Conservation (phyloP, 1,284 basidiomycete species). For the Marasmius sp. region DNA sequence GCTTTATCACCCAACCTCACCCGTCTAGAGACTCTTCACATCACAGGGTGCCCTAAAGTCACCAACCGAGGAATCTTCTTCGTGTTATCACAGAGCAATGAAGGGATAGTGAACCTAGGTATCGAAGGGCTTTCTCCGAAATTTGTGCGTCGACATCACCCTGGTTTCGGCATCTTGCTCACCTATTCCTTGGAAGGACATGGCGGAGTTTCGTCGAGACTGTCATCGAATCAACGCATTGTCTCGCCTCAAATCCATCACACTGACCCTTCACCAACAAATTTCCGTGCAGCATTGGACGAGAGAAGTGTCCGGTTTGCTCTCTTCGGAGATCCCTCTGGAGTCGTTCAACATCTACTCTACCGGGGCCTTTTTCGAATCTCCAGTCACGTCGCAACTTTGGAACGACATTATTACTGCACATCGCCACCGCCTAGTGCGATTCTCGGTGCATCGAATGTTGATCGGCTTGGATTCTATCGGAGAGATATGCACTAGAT, state of each 20-base stretch:
- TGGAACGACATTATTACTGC: constrained; percentile 46
- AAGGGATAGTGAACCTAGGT: constrained; percentile 51
- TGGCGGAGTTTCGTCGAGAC: constrained; percentile 41
- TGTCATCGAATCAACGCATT: constrained; percentile 39
- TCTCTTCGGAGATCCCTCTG: constrained; percentile 45
- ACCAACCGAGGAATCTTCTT: constrained; percentile 58
- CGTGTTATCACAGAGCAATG: constrained; percentile 40
- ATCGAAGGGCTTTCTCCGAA: constrained; percentile 61
- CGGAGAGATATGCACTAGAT: constrained; percentile 52
- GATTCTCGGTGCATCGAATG: constrained; percentile 66
- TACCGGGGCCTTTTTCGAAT: constrained; percentile 39
- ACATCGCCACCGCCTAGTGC: constrained; percentile 51
- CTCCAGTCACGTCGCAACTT: constrained; percentile 43
- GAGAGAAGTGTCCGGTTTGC: constrained; percentile 39
- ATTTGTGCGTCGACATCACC: constrained; percentile 45
- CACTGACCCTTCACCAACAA: constrained; percentile 50
- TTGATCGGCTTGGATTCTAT: constrained; percentile 49
- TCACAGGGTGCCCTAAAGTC: constrained; percentile 69
- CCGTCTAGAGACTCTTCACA: constrained; percentile 51
- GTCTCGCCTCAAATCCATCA: constrained; percentile 50
- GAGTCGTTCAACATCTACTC: constrained; percentile 65
- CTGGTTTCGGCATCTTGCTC: background rate
- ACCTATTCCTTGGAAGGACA: constrained; percentile 39
- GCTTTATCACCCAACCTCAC: constrained; percentile 46
- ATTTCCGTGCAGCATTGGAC: constrained; percentile 40